A percentile compares a stretch with the other conserved stretches of the same genome.
Conservation (phyloP, 177 flowering plant species). For the Tripterygium wilfordii region DNA sequence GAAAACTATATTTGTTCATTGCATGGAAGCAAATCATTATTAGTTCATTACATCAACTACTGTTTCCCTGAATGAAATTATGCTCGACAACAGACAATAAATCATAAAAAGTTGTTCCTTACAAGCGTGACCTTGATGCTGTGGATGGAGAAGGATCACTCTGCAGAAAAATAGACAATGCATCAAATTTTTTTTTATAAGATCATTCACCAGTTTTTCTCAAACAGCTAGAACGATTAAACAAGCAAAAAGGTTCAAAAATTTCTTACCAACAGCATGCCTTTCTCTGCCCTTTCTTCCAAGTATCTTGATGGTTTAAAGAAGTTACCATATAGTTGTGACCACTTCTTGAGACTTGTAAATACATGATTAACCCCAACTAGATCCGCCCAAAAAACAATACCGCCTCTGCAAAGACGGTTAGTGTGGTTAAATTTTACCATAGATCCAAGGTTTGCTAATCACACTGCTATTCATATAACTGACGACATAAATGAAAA, state of each 20-base stretch:
- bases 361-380: constrained; percentile 64
- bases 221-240: too few relatives aligned
- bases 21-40: too few relatives aligned
- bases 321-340: constrained; percentile 57
- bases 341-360: constrained; percentile 72
- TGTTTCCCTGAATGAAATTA: background rate
- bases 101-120: constrained; percentile 14
- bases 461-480: too few relatives aligned
- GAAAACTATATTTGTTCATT: too few relatives aligned
- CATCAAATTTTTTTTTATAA: background rate
- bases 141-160: constrained; percentile 45
- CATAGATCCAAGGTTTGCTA: too few relatives aligned
- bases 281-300: constrained; percentile 81
- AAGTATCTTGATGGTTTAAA: constrained; percentile 71
- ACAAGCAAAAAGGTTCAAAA: too few relatives aligned
- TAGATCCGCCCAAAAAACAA: constrained; percentile 86
- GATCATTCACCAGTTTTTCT: too few relatives aligned
- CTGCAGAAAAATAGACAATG: constrained; percentile 26
- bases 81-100: background rate
- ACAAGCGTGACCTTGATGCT: constrained; percentile 53
- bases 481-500: too few relatives aligned
- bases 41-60: background rate
- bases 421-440: too few relatives aligned
- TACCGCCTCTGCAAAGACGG: constrained; percentile 69
- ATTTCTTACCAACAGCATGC: constrained; percentile 75